Conservation (phyloP, 2,329 filamentous ascomycete genomes). For the Alternaria arborescens region DNA sequence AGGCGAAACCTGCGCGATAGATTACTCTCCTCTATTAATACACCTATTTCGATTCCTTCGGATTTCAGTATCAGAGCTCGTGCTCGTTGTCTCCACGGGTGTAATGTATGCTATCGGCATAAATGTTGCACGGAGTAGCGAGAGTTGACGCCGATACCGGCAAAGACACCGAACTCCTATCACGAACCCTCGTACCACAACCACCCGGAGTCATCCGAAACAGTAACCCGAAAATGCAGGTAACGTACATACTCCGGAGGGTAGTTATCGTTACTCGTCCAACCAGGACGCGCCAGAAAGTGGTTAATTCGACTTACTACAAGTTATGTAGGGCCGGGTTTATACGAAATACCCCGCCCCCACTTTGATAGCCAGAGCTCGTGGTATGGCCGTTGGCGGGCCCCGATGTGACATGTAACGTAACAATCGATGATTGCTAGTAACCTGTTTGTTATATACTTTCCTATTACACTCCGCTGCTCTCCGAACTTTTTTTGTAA, state of each 20-base stretch:
- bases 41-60: not conserved
- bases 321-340: not conserved
- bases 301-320: not conserved
- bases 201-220: slow-evolving; percentile 19
- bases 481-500: too few relatives aligned
- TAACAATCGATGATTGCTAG: too few relatives aligned
- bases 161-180: not conserved
- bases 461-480: too few relatives aligned
- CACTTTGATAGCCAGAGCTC: slow-evolving; percentile 1
- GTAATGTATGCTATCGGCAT: not conserved
- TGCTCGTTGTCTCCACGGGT: not conserved
- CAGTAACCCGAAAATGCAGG: slow-evolving; percentile 25
- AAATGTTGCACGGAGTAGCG: not conserved
- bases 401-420: too few relatives aligned
- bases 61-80: not conserved
- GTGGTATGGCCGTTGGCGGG: too few relatives aligned
- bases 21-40: not conserved
- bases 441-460: too few relatives aligned
- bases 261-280: not conserved
- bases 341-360: slow-evolving; percentile 16
- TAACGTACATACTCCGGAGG: not conserved
- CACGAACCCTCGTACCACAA: not conserved
- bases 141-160: not conserved
- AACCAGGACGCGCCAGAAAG: not conserved
- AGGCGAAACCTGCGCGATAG: slow-evolving; percentile 38